Conservation (phyloP, 768 basidiomycete species). For the Panaeolus cyanescens region DNA sequence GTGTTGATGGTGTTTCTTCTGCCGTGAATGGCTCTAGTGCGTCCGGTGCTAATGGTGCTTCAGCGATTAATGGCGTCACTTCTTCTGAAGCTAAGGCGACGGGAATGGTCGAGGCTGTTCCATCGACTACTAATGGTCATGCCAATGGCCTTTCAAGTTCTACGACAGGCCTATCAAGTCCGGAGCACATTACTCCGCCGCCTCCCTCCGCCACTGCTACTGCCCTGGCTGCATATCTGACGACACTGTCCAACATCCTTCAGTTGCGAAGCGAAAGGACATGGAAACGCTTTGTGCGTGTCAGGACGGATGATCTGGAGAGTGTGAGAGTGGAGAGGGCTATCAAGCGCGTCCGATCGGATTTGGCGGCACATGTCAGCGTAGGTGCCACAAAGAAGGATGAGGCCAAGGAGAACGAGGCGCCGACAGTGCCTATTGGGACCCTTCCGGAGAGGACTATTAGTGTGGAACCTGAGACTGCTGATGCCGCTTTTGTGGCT, state of each 20-base stretch:
- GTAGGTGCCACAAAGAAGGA: constrained; percentile 24
- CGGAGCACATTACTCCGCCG: constrained; percentile 16
- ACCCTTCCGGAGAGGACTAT: neutral
- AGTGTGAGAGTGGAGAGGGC: constrained; percentile 85
- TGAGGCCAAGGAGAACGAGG: constrained; percentile 20
- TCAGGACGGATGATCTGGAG: constrained; percentile 86
- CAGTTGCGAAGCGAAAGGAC: constrained; percentile 61
- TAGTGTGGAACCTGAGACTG: neutral
- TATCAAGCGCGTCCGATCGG: constrained; percentile 85
- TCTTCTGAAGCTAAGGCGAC: neutral
- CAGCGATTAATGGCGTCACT: neutral
- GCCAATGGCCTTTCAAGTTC: constrained; percentile 76
- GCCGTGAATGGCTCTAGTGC: constrained; percentile 19
- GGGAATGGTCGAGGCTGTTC: constrained; percentile 8
- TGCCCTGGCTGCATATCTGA: constrained; percentile 78
- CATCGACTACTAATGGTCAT: constrained; percentile 43
- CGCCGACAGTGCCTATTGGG: neutral
- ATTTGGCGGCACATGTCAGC: constrained; percentile 73
- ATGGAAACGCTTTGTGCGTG: constrained; percentile 87
- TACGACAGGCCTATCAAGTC: constrained; percentile 71
- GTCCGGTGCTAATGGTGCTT: neutral
- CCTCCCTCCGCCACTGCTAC: constrained; percentile 57
- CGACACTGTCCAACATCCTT: constrained; percentile 70
- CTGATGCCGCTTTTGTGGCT: neutral
- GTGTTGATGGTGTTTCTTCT: constrained; percentile 25